phyloP scores from a whole-genome alignment of 257 asterid species.

The Misopates orontium region DNA sequence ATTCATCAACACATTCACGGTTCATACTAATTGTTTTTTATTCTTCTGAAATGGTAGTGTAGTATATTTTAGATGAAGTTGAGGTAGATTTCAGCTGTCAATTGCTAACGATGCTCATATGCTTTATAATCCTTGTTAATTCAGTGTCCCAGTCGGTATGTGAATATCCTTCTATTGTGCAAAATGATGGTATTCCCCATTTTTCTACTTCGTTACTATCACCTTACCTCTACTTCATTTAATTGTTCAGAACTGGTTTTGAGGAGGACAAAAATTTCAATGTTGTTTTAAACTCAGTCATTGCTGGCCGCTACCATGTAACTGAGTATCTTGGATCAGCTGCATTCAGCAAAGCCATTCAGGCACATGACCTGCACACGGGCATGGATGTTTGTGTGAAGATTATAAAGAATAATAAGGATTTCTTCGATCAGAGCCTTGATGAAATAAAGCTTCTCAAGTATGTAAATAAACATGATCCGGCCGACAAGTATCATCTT shows the following conservation, averaged over 20 bases:
- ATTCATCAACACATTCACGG: not conserved
- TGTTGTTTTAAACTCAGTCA: constrained; percentile 81
- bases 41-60: not conserved
- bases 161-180: not conserved
- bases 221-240: constrained; percentile 30
- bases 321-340: constrained; percentile 99
- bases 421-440: constrained; percentile 97
- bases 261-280: constrained; percentile 98
- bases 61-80: constrained; percentile 15
- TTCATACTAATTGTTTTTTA: too few relatives aligned
- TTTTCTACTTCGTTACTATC: not conserved
- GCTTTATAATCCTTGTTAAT: not conserved
- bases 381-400: constrained; percentile 99
- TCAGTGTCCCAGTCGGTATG: not conserved
- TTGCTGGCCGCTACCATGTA: constrained; percentile 97
- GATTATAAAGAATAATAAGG: constrained; percentile 96
- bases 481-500: constrained; percentile 92
- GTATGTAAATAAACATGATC: constrained; percentile 94
- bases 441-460: constrained; percentile 99
- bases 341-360: constrained; percentile 99
- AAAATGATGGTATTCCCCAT: constrained; percentile 8
- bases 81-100: constrained; percentile 1
- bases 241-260: constrained; percentile 85
- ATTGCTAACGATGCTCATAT: not conserved
- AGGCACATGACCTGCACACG: constrained; percentile 98